Conservation (phyloP, 2,329 filamentous ascomycete genomes). For the Elsinoe fawcettii region DNA sequence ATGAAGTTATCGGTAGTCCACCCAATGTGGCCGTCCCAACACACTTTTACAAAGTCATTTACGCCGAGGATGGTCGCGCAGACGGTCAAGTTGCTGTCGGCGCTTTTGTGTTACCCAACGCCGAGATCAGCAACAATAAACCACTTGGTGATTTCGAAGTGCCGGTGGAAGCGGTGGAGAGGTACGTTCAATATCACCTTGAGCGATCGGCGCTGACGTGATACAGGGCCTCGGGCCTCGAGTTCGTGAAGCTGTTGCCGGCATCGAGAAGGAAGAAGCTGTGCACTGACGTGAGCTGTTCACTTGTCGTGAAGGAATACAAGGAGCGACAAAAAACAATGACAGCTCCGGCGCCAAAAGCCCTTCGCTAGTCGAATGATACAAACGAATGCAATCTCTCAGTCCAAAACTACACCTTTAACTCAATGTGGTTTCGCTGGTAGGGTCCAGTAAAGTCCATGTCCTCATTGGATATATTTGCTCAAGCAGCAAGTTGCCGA, state of each 20-base stretch:
- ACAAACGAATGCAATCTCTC: too few species aligned
- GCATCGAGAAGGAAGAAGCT: constrained; percentile 64
- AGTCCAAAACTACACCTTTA: too few species aligned
- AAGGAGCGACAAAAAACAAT: constrained; percentile 49
- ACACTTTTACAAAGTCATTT: constrained; percentile 99
- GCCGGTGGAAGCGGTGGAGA: constrained; percentile 83
- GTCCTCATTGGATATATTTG: too few species aligned
- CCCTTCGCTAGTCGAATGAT: background rate
- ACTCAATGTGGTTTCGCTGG: too few species aligned
- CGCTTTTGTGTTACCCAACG: constrained; percentile 93
- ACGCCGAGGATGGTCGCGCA: constrained; percentile 69
- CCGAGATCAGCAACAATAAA: constrained; percentile 77
- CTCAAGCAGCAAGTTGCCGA: too few species aligned
- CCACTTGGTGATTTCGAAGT: constrained; percentile 89
- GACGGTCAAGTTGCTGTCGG: constrained; percentile 74
- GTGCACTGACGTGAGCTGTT: constrained; percentile 79
- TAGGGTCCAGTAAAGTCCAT: too few species aligned
- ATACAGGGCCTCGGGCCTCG: constrained; percentile 68
- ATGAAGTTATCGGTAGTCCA: constrained; percentile 91
- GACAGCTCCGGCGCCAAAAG: constrained; percentile 23
- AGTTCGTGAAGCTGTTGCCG: constrained; percentile 79
- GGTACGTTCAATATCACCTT: background rate
- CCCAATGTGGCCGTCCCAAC: constrained; percentile 94
- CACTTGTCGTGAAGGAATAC: constrained; percentile 76
- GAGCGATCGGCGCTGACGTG: background rate